Percentiles rank a stretch among this genome's conserved stretches.
Evolutionary conservation across 768 basidiomycete species (phyloP).

Genomic region (Sistotremastrum niveocremeum): DNA sequence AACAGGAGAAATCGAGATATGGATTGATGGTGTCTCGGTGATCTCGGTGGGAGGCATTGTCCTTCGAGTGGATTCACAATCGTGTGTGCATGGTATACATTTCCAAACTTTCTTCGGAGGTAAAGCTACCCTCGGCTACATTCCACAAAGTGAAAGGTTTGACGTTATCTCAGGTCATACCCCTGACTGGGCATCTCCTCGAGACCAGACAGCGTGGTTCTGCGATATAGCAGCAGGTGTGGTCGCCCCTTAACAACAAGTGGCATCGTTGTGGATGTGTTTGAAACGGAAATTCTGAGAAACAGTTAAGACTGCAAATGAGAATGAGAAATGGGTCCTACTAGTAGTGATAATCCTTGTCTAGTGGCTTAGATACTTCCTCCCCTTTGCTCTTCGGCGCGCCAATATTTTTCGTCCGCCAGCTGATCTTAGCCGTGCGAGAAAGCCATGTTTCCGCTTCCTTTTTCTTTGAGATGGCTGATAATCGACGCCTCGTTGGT

Average conservation of each 20-base stretch:
- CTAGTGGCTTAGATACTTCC: constrained; percentile 69
- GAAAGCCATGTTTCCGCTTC: constrained; percentile 88
- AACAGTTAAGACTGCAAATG: too few species aligned
- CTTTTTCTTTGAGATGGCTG: constrained; percentile 91
- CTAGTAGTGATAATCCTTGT: too few species aligned
- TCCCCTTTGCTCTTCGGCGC: constrained; percentile 59
- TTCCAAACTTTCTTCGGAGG: constrained; percentile 74
- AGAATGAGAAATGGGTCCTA: too few species aligned
- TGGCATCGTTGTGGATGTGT: too few species aligned
- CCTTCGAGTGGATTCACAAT: constrained; percentile 26
- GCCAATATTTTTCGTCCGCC: constrained; percentile 61
- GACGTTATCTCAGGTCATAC: constrained; percentile 27
- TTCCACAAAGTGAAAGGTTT: constrained; percentile 2
- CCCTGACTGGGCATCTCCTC: constrained; percentile 46
- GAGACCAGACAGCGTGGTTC: constrained; percentile 46
- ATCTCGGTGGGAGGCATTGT: constrained; percentile 36
- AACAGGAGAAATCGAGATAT: constrained; percentile 52
- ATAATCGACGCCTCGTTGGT: constrained; percentile 76
- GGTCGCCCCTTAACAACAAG: too few species aligned
- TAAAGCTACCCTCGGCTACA: constrained; percentile 14
- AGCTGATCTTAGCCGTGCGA: constrained; percentile 55
- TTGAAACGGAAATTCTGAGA: too few species aligned
- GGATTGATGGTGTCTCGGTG: constrained; percentile 45
- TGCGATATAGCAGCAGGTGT: constrained; percentile 25
- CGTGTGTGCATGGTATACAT: constrained; percentile 52